A percentile compares a stretch with the other conserved stretches of the same genome.
Conservation (phyloP, 305 asterid species). For the Caryopteris hybrid region DNA sequence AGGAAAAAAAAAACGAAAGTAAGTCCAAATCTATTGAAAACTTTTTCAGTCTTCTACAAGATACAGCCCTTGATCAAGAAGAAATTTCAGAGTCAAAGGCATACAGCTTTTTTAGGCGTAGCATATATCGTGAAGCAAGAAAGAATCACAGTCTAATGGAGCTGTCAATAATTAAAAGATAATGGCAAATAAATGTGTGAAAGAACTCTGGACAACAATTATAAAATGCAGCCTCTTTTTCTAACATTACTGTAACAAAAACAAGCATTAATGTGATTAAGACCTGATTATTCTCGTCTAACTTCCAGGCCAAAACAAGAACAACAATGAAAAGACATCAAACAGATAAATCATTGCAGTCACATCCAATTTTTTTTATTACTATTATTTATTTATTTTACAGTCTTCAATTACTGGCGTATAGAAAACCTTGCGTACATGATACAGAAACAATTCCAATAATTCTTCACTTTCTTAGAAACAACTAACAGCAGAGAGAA, state of each 20-base stretch:
- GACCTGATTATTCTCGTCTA: too few species aligned
- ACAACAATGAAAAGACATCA: neutral
- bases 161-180: too few species aligned
- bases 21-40: neutral
- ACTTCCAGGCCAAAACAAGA: neutral
- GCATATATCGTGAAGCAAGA: too few species aligned
- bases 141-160: too few species aligned
- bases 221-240: too few species aligned
- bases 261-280: too few species aligned
- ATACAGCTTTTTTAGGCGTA: too few species aligned
- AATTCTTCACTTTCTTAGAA: neutral
- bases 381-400: neutral
- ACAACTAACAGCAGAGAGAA: neutral
- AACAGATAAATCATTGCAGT: neutral
- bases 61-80: neutral
- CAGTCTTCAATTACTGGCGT: neutral
- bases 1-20: too few species aligned
- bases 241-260: too few species aligned
- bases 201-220: too few species aligned
- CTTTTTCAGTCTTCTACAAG: neutral
- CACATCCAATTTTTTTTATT: neutral
- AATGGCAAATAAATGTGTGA: too few species aligned
- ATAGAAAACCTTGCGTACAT: neutral
- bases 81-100: neutral
- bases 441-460: neutral